Evolutionary conservation across 1,139 yeast genomes (phyloP).

Genomic region (Hyphopichia buzzinii): DNA sequence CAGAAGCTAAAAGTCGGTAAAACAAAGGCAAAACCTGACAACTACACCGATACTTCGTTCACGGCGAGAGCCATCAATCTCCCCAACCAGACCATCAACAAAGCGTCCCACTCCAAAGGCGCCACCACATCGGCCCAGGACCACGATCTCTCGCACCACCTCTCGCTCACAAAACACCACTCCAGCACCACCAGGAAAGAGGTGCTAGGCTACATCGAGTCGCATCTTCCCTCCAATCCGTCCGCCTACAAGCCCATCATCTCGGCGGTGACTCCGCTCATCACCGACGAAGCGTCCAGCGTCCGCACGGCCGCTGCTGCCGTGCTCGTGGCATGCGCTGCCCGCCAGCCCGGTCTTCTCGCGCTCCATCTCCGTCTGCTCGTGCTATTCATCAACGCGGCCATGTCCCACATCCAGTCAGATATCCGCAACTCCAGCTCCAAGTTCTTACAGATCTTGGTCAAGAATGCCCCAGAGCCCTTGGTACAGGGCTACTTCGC

Average conservation of each 20-base stretch:
- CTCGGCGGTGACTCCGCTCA: conserved; percentile 53
- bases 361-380: conserved; percentile 66
- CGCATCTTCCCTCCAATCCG: conserved; percentile 48
- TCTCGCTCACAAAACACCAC: conserved; percentile 77
- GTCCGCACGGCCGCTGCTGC: conserved; percentile 64
- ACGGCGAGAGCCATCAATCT: conserved; percentile 69
- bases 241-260: conserved; percentile 59
- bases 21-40: conserved; percentile 63
- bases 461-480: conserved; percentile 46
- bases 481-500: conserved; percentile 58
- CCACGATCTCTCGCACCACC: conserved; percentile 52
- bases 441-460: conserved; percentile 53
- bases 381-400: conserved; percentile 77
- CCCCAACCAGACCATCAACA: conserved; percentile 51
- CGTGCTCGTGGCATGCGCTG: conserved; percentile 50
- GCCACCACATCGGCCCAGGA: conserved; percentile 10
- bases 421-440: conserved; percentile 72
- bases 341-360: conserved; percentile 53
- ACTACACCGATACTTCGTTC: conserved; percentile 83
- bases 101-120: conserved; percentile 14
- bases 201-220: conserved; percentile 52
- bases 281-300: conserved; percentile 57
- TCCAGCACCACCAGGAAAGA: conserved; percentile 72
- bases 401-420: conserved; percentile 89
- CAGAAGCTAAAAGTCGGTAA: conserved; percentile 89